Evolutionary conservation across 192 early-diverging fungal species (phyloP), one percentile per base, ranked within the genome.

Genomic region (Backusella tuberculispora): DNA sequence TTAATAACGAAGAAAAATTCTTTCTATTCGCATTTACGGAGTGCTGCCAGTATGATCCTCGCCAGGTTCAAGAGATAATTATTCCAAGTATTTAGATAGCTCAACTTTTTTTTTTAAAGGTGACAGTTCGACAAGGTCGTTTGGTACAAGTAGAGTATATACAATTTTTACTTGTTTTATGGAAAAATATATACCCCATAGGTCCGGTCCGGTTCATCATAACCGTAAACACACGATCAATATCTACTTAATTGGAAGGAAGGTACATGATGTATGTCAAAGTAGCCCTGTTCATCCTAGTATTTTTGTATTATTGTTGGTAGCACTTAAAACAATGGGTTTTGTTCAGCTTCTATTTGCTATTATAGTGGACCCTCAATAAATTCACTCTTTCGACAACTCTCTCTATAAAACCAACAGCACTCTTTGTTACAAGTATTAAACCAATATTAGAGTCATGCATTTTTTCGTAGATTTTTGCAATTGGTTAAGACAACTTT

Each of bases 251-350:
- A 29, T 29, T 29, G n/a, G 42, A 29, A 29, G 68, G 42, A 26
- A 69, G 38, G 34, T 26, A 5, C 34, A 69, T 15, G 6, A 69
- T 19, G 34, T 40, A 13, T 4, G 38, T 48, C 26, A 69, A 40
- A 69, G 42, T 69, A 10, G 68, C 68, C n/a, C 44, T 69, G n/a
- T 69, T 69, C 68, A 69, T 69, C 19, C 42, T 44, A 44, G 42
- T 48, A 48, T 69, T 69, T 29, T 69, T 69, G 21, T 0, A 29
- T 69, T 69, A 41, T 10, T 69, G 42, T 40, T 15, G 8, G 5
- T 45, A 40, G 63, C 63, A 64, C 38, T 64, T 26, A 12, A 14
- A 4, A 15, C 4, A 26, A 12, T 0, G 14, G 29, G 38, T 38
- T 38, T 64, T 64, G 12, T 64, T 26, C 38, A 6, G 34, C 34